Base-by-base conservation (phyloP, 129 eudicot species). In the Flaveria ramosissima region DNA sequence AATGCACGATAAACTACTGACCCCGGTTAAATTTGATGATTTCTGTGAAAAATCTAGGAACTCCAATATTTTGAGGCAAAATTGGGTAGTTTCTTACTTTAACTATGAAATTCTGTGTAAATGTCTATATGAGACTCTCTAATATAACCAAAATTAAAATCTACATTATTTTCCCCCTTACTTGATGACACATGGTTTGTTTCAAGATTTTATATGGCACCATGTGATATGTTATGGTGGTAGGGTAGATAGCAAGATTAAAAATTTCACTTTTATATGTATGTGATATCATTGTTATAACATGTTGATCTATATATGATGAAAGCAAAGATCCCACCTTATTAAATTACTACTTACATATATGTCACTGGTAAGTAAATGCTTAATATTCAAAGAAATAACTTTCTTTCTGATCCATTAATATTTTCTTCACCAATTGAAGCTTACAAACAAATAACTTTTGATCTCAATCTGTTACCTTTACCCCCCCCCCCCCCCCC, bases 391-490 rank as follows among this genome's bases (percentile, higher is more conserved):
- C 42, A 60, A 61, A 74, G 70, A 42, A 74, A 12, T 23, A 23
- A 23, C 26, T 45, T 61, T 74, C 19, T 12, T 60, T 74, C 36
- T 46, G 60, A 61, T 14, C 47, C 59, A n/a, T 15, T 10, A 46
- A 74, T 23, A 43, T 23, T 74, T 61, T 60, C 56, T 61, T 74
- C 56, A 45, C 72, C 63, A 63, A 11, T 48, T 76, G 50, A 9
- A 61, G 72, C 64, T 48, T 55, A 68, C 52, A 81, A 70, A 61
- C 51, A 76, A 61, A 59, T 20, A 73, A 26, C 57, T 46, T 24
- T 27, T 45, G 57, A 65, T 71, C 70, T 30, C 36, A 30, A 30
- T 30, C 36, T 30, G 36, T 27, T 27, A 27, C 68, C 52, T 71
- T 70, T 64, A 43, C 87, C 79, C 57, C 41, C 24, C 24, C 24